These are phyloP conservation scores for Rossbeevera mucosa DNA, from an alignment of 768 basidiomycete genomes.

Conservation along the genomic window DNA sequence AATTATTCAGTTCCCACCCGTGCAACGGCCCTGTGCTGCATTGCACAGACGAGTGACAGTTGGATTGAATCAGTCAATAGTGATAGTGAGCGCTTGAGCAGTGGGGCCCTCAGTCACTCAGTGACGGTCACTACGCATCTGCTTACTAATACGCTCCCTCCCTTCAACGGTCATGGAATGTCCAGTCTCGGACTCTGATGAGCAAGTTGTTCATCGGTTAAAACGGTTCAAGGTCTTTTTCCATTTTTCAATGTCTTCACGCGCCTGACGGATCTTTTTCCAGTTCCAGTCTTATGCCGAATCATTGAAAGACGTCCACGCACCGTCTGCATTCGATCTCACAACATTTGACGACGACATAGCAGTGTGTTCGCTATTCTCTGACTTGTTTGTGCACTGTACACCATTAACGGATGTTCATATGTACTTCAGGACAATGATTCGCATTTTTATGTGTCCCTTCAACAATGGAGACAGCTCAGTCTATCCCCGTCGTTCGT, in stretches of 20 bases:
- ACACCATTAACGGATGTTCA: not conserved
- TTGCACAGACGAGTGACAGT: too few relatives aligned
- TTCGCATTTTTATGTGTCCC: constrained; percentile 71
- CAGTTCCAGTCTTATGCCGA: constrained; percentile 74
- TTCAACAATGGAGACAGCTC: constrained; percentile 74
- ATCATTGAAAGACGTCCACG: constrained; percentile 63
- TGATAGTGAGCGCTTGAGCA: too few relatives aligned
- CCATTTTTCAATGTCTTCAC: not conserved
- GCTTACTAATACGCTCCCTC: not conserved
- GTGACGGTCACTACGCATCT: too few relatives aligned
- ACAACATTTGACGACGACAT: constrained; percentile 58
- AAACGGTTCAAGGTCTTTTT: constrained; percentile 50
- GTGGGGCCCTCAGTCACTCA: not conserved
- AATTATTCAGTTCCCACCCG: too few relatives aligned
- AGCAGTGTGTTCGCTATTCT: constrained; percentile 31
- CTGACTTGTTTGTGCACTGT: not conserved
- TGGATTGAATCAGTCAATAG: too few relatives aligned
- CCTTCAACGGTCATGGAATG: not conserved
- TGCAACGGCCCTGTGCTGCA: too few relatives aligned
- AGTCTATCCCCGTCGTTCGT: constrained; percentile 76
- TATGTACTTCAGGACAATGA: constrained; percentile 56
- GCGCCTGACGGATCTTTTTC: not conserved
- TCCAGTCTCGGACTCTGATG: constrained; percentile 12
- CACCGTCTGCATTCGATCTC: constrained; percentile 59
- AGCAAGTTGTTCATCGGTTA: constrained; percentile 29